A percentile compares a stretch with the other conserved stretches of the same genome.
Conservation (phyloP, 2,329 filamentous ascomycete species). For the Fusarium concolor region DNA sequence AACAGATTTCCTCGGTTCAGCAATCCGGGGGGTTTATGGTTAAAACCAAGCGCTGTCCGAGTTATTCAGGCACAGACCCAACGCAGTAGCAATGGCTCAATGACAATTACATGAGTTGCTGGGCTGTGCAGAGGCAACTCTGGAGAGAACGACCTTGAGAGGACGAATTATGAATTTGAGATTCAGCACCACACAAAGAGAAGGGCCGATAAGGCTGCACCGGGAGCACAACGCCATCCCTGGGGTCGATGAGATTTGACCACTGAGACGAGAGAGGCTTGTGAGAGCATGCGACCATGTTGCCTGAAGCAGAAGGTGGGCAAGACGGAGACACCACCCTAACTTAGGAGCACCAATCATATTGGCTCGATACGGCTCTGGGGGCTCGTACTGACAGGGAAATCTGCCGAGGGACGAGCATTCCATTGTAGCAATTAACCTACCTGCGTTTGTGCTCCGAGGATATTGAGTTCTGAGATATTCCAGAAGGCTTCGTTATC, state of each 20-base stretch:
- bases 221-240: conserved; percentile 38
- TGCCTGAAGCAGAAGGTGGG: conserved; percentile 54
- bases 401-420: conserved; percentile 45
- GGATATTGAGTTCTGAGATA: conserved; percentile 15
- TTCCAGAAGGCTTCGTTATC: conserved; percentile 49
- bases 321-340: conserved; percentile 48
- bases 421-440: conserved; percentile 27
- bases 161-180: conserved; percentile 26
- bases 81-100: conserved; percentile 5
- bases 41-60: conserved; percentile 13
- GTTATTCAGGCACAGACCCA: conserved; percentile 20
- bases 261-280: conserved; percentile 47
- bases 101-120: background rate
- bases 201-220: conserved; percentile 45
- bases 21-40: conserved; percentile 15
- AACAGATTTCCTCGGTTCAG: conserved; percentile 28
- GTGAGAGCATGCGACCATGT: conserved; percentile 50
- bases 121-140: conserved; percentile 29
- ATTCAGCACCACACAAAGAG: conserved; percentile 33
- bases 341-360: conserved; percentile 50
- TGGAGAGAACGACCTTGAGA: conserved; percentile 8
- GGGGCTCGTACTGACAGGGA: conserved; percentile 38
- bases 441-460: conserved; percentile 2
- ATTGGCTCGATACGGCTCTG: conserved; percentile 44
- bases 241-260: conserved; percentile 34